Base-by-base conservation (phyloP, 2,329 filamentous ascomycete genomes). In the Penicillium sp. region DNA sequence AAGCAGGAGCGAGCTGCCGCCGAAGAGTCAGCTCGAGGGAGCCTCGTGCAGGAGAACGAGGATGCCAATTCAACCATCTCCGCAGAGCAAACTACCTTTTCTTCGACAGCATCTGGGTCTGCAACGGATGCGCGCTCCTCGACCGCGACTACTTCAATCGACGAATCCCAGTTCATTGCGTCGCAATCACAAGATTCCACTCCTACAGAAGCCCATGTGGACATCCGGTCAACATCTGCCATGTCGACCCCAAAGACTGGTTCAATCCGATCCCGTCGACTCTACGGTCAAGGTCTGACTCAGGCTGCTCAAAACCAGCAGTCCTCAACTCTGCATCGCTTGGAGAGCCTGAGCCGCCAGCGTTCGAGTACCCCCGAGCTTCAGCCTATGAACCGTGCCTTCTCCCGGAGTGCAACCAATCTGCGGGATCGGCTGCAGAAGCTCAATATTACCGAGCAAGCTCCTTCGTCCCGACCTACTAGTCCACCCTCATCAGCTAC, bases 81-180 rank as follows among this genome's bases (percentile, higher is more conserved):
- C 66, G 83, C 82, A 56, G 89, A 93, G 59, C 81, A 92, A 24
- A 90, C 91, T 59, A 96, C 91, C 0, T 77, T 77, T n/a, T 94
- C 88, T 1, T 96, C 93, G 0, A 95, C 89, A 0, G 87, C 85
- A 6, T 94, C 90, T 4, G 81, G 78, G 5, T 87, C 85, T 6
- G 85, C 84, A 6, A 85, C 84, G 0, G 81, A 85, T 36, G 83
- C 84, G 24, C 85, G 89, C 26, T 86, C 84, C 50, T 96, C 93
- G 0, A 96, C 92, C 1, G 89, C 91, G 6, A 91, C 90, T 3
- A 96, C 91, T 0, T 96, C 93, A 0, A 78, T 95, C 46, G 84
- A 86, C n/a, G 95, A 91, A 0, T 36, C 48, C 5, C 89, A 93
- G 70, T 74, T 61, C 24, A 49, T 56, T 15, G 59, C 58, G 12